These are phyloP conservation scores for Lichtheimia hyalospora DNA, from an alignment of 371 early-diverging fungal species.

Conservation along the genomic window DNA sequence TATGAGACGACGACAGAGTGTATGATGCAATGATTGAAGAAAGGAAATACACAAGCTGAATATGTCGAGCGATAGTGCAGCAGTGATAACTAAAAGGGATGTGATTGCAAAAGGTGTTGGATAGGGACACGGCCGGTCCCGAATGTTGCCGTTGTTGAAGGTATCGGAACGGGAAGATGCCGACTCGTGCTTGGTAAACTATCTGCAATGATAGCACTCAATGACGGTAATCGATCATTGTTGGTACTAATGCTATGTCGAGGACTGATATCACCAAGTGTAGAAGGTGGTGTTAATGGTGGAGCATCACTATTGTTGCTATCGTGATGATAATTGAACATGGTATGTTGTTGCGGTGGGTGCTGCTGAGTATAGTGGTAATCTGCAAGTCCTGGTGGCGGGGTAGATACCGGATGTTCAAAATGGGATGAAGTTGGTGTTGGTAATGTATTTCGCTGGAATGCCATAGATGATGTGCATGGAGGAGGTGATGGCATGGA, in stretches of 20 bases:
- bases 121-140: conserved; percentile 6
- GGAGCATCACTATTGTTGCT: too few relatives aligned
- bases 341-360: not conserved
- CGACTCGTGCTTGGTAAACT: not conserved
- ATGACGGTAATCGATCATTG: conserved; percentile 3
- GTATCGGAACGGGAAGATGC: not conserved
- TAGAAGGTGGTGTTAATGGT: too few relatives aligned
- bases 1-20: too few relatives aligned
- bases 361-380: not conserved
- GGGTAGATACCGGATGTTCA: not conserved
- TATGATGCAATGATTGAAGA: not conserved
- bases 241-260: not conserved
- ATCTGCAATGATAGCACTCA: conserved; percentile 14
- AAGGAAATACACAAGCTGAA: not conserved
- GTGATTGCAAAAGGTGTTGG: conserved; percentile 5
- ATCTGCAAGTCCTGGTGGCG: conserved; percentile 1
- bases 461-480: not conserved
- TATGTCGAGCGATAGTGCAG: not conserved
- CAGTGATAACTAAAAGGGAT: not conserved
- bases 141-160: not conserved
- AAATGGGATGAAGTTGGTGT: too few relatives aligned
- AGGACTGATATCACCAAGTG: too few relatives aligned
- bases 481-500: conserved; percentile 13
- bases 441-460: too few relatives aligned
- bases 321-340: not conserved